Conservation (phyloP, 2,329 filamentous ascomycete species). For the Aspergillus ibericus region DNA sequence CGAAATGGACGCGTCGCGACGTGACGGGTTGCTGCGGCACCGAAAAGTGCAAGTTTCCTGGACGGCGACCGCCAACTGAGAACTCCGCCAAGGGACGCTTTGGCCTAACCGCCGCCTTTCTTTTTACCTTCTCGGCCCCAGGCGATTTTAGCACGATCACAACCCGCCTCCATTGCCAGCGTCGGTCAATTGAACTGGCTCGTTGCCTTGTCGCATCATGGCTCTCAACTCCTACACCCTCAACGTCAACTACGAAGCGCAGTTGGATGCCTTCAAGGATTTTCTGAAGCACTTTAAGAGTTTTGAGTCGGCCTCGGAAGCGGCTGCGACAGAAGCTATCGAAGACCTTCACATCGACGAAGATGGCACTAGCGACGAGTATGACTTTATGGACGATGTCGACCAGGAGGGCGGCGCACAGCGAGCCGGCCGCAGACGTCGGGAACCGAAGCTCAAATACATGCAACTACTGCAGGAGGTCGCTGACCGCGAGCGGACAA, state of each 20-base stretch:
- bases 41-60: constrained; percentile 6
- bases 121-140: constrained; percentile 11
- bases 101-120: constrained; percentile 6
- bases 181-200: constrained; percentile 21
- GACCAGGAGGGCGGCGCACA: constrained; percentile 49
- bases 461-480: constrained; percentile 83
- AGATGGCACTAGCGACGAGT: constrained; percentile 82
- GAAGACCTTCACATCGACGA: constrained; percentile 83
- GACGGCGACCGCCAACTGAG: constrained; percentile 1
- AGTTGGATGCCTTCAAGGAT: constrained; percentile 77
- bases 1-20: constrained; percentile 32
- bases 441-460: constrained; percentile 77
- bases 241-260: constrained; percentile 82
- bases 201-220: constrained; percentile 57
- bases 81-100: background rate
- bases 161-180: constrained; percentile 17
- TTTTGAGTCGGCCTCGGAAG: constrained; percentile 61
- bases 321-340: constrained; percentile 74
- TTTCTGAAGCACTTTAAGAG: constrained; percentile 88
- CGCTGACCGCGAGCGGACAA: constrained; percentile 72
- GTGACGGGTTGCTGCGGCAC: constrained; percentile 24
- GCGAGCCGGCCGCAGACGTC: constrained; percentile 51
- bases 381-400: constrained; percentile 87
- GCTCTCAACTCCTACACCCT: constrained; percentile 78
- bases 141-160: constrained; percentile 11